Base-by-base conservation (phyloP, 768 basidiomycete genomes). In the Mycena epipterygia region DNA sequence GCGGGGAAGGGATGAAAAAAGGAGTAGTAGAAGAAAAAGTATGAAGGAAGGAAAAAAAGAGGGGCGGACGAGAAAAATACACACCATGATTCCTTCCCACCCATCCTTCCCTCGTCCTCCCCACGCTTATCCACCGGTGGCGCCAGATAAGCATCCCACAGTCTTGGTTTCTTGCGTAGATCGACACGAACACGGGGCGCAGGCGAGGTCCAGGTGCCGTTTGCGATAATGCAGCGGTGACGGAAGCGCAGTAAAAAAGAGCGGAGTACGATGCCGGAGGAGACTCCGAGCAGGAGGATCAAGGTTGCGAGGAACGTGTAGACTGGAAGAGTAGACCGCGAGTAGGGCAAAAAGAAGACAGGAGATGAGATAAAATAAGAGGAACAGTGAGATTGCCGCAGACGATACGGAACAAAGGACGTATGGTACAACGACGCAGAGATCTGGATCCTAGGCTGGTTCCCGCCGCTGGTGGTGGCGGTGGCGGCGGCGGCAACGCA, bases 241-340 rank as follows among this genome's bases (percentile, higher is more conserved):
- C 92, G 86, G 17, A 90, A 80, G 3, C 92, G 86, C n/a, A 92
- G 83, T 42, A 92, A 69, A 67, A 91, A 84, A 25, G 90, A 91
- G 39, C 92, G 89, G 52, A 88, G 72, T 68, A 93, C 87, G 76
- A 93, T 91, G 16, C 89, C 90, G 3, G 87, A 87, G 12, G 90
- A 91, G n/a, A 93, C 88, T 42, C 84, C 83, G 27, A 93, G 85
- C n/a, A 93, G 87, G 25, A 92, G 87, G 68, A 92, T 86, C 58
- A 93, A 86, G 2, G 92, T 92, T 3, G 91, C 91, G 56, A 88
- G 84, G 70, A 88, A 87, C 6, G 86, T 86, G 74, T 76, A 83
- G 6, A 73, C 72, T 73, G 44, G n/a, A n/a, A n/a, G n/a, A n/a
- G n/a, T n/a, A n/a, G n/a, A n/a, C n/a, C n/a, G n/a, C n/a, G n/a